phyloP scores from a whole-genome alignment of 352 stramenopile genomes.

The Phytopythium litorale region DNA sequence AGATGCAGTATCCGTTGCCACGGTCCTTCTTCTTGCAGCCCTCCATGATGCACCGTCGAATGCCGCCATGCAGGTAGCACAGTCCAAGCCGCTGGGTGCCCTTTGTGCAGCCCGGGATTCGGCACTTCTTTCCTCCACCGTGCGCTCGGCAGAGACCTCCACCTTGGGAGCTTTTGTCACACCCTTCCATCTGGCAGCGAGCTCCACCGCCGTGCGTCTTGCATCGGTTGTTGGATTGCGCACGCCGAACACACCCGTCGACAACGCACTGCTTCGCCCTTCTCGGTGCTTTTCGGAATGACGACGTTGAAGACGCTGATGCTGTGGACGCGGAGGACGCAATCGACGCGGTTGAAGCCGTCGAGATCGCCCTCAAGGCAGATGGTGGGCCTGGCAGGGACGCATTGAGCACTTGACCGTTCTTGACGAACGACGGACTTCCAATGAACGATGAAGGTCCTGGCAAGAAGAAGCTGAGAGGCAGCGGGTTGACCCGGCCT shows the following conservation, averaged over 20 bases:
- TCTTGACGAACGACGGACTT: conserved; percentile 13
- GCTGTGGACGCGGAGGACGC: conserved; percentile 15
- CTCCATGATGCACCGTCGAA: conserved; percentile 64
- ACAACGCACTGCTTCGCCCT: conserved; percentile 67
- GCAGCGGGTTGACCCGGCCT: conserved; percentile 23
- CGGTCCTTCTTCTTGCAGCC: conserved; percentile 82
- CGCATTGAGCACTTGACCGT: conserved; percentile 12
- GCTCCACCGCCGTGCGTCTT: conserved; percentile 79
- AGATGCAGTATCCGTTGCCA: conserved; percentile 81
- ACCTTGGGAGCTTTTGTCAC: conserved; percentile 76
- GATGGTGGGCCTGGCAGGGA: conserved; percentile 18
- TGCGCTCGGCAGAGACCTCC: conserved; percentile 60
- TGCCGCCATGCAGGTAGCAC: conserved; percentile 80
- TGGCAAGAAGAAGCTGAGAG: conserved; percentile 20
- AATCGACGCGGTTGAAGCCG: conserved; percentile 20
- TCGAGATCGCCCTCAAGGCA: conserved; percentile 17
- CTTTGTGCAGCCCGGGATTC: conserved; percentile 62
- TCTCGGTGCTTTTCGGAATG: conserved; percentile 16
- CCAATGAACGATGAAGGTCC: conserved; percentile 10
- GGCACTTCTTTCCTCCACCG: conserved; percentile 72
- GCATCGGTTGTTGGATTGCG: conserved; percentile 79
- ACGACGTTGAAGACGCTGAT: conserved; percentile 23
- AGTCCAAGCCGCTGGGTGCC: conserved; percentile 71
- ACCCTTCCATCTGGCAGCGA: conserved; percentile 61
- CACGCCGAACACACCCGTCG: conserved; percentile 53